Evolutionary conservation across 805 yeast species (phyloP).

Genomic region (Starmerella davenportii): DNA sequence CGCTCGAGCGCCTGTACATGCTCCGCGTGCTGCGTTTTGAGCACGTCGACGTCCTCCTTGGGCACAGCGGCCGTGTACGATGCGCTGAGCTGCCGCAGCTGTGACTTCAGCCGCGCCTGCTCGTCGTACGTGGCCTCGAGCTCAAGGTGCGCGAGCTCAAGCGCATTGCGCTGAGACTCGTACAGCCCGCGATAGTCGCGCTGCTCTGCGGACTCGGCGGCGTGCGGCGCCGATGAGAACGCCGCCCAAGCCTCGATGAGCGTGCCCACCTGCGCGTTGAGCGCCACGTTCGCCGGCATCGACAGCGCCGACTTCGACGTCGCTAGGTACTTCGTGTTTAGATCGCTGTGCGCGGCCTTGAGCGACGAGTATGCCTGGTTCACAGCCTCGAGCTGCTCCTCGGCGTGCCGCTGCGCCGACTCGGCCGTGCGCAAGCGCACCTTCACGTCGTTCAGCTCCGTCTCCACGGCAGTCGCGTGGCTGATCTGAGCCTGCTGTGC

Average conservation of each 20-base stretch:
- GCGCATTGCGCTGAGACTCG: slow-evolving; percentile 19
- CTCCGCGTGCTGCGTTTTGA: slow-evolving; percentile 7
- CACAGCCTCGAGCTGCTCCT: slow-evolving; percentile 12
- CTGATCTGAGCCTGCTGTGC: slow-evolving; percentile 9
- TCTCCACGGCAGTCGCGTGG: slow-evolving; percentile 6
- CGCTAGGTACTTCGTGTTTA: slow-evolving; percentile 11
- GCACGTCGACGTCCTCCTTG: slow-evolving; percentile 14
- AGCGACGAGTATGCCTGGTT: slow-evolving; percentile 8
- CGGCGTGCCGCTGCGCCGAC: slow-evolving; percentile 11
- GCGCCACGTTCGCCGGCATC: slow-evolving; percentile 2
- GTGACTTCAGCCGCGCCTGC: slow-evolving; percentile 14
- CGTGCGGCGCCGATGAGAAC: slow-evolving; percentile 5
- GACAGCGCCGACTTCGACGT: not conserved
- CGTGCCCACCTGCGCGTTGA: slow-evolving; percentile 8
- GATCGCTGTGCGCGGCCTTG: slow-evolving; percentile 14
- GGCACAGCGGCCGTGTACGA: slow-evolving; percentile 14
- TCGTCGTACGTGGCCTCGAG: slow-evolving; percentile 20
- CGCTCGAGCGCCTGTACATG: slow-evolving; percentile 9
- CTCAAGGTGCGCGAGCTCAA: slow-evolving; percentile 19
- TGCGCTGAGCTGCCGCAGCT: slow-evolving; percentile 15
- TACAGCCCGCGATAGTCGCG: slow-evolving; percentile 13
- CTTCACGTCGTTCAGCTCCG: slow-evolving; percentile 14
- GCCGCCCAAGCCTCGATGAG: slow-evolving; percentile 10
- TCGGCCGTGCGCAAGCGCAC: slow-evolving; percentile 11
- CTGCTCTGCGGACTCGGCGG: slow-evolving; percentile 2